Percentiles rank a stretch among this genome's conserved stretches.
Evolutionary conservation across 306 rosid species (phyloP).

Genomic region (Citrullus colocynthis): DNA sequence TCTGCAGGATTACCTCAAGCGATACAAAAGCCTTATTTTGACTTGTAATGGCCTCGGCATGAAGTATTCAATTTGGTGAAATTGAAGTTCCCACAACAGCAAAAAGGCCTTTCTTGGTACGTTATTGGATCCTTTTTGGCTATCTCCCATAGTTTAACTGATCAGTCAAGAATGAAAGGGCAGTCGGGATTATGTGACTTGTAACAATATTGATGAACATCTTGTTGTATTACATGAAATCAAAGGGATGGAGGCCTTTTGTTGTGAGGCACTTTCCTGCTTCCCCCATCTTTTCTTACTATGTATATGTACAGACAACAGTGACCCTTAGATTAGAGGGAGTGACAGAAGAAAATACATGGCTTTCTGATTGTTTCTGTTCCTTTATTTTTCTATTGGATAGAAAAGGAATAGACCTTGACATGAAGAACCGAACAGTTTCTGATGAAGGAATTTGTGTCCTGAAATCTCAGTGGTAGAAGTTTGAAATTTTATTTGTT

Average conservation of each 20-base stretch:
- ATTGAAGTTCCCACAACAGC: background rate
- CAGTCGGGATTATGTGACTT: background rate
- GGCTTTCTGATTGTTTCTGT: background rate
- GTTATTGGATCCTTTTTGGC: background rate
- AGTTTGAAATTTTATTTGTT: background rate
- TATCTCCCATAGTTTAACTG: background rate
- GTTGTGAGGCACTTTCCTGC: background rate
- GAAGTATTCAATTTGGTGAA: constrained; percentile 71
- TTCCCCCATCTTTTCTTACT: background rate
- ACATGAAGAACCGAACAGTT: background rate
- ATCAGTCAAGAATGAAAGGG: background rate
- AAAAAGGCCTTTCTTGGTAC: background rate
- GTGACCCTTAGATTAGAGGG: background rate
- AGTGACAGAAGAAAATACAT: background rate
- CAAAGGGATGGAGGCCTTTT: background rate
- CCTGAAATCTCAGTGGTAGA: background rate
- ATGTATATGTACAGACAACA: background rate
- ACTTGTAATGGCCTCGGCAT: constrained; percentile 97
- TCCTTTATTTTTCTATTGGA: background rate
- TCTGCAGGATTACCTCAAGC: constrained; percentile 82
- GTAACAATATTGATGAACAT: background rate
- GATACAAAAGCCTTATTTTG: constrained; percentile 91
- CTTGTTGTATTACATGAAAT: background rate
- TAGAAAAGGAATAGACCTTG: background rate
- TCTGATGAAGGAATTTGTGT: background rate